Percentiles rank a stretch among this genome's conserved stretches.
Conservation (phyloP, 176 grass and related monocot genomes). For the Puya raimondii region DNA sequence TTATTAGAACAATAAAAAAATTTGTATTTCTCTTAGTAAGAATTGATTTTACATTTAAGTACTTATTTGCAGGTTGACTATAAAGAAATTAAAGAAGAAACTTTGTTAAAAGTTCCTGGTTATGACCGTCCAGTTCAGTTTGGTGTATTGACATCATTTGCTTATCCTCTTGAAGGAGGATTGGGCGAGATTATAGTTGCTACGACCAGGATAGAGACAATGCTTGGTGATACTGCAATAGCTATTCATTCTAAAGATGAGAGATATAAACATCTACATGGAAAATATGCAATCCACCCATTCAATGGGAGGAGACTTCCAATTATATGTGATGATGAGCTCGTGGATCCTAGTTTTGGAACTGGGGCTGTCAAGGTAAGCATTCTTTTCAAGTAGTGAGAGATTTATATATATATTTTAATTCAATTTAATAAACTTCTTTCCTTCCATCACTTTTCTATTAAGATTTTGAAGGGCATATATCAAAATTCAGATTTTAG, state of each 20-base stretch:
- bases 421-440: background rate
- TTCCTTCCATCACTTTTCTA: background rate
- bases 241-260: slow-evolving; percentile 75
- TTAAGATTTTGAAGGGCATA: no score
- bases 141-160: slow-evolving; percentile 82
- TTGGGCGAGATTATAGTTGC: slow-evolving; percentile 79
- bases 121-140: slow-evolving; percentile 52
- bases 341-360: slow-evolving; percentile 73
- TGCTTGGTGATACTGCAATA: slow-evolving; percentile 83
- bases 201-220: slow-evolving; percentile 82
- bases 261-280: slow-evolving; percentile 72
- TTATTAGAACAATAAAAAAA: background rate
- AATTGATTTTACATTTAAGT: background rate
- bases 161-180: slow-evolving; percentile 73
- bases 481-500: no score
- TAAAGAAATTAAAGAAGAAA: slow-evolving; percentile 72
- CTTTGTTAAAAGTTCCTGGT: slow-evolving; percentile 57
- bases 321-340: slow-evolving; percentile 69
- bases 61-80: slow-evolving; percentile 50
- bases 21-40: background rate
- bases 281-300: slow-evolving; percentile 64
- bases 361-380: slow-evolving; percentile 89
- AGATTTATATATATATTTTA: background rate
- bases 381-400: background rate
- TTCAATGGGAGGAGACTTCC: slow-evolving; percentile 66